phyloP scores from a whole-genome alignment of 2,329 filamentous ascomycete species.

The Trichophyton mentagrophytes region DNA sequence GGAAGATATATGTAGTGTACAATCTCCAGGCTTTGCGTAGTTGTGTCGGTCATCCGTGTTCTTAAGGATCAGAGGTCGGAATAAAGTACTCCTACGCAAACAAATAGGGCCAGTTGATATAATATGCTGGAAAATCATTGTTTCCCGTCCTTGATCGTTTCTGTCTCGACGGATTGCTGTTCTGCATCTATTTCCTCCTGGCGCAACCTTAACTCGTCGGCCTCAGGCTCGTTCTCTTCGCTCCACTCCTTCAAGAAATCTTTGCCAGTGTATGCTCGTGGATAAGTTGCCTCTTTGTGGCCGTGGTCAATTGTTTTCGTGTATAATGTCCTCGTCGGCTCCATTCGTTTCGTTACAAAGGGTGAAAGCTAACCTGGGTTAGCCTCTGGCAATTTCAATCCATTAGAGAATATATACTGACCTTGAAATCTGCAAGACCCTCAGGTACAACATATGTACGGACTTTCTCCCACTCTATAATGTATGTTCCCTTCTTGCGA shows the following conservation, averaged over 20 bases:
- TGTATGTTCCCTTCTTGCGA: constrained; percentile 41
- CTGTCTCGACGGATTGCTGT: background rate
- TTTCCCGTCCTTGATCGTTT: background rate
- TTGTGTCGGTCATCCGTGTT: background rate
- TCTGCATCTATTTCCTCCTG: constrained; percentile 7
- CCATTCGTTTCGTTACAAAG: constrained; percentile 34
- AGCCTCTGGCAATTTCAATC: background rate
- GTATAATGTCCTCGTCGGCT: constrained; percentile 24
- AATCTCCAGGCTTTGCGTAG: background rate
- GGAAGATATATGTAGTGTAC: background rate
- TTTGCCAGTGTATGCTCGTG: constrained; percentile 22
- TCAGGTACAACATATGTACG: constrained; percentile 77
- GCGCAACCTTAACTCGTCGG: constrained; percentile 11
- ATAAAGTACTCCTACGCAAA: background rate
- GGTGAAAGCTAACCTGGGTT: constrained; percentile 28
- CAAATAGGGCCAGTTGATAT: background rate
- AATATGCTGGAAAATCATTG: background rate
- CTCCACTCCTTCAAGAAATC: constrained; percentile 30
- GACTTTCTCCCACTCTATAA: constrained; percentile 75
- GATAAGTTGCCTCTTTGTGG: constrained; percentile 5
- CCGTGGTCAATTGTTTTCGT: constrained; percentile 19
- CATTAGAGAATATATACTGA: constrained; percentile 26
- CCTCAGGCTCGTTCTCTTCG: constrained; percentile 25
- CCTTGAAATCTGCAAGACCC: constrained; percentile 57
- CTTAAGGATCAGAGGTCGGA: background rate